Percentiles rank a stretch among this genome's conserved stretches.
phyloP scores from a whole-genome alignment of 106 monocot genomes.

The Ottelia alismoides region DNA sequence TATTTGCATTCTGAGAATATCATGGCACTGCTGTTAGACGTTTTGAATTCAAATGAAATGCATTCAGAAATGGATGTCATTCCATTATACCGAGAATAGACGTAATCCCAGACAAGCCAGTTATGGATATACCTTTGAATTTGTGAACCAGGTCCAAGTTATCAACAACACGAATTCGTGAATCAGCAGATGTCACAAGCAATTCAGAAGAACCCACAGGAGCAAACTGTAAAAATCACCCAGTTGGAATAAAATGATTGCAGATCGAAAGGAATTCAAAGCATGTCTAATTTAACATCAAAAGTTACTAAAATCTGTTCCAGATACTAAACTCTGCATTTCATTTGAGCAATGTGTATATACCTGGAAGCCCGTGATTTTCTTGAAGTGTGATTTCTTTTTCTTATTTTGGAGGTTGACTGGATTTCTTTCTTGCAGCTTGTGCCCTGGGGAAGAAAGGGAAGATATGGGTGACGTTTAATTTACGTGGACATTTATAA shows the following conservation, averaged over 20 bases:
- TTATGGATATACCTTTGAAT: conserved; percentile 56
- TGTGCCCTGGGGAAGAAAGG: conserved; percentile 40
- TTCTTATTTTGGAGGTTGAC: conserved; percentile 69
- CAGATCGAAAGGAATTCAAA: not conserved
- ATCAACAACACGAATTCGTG: conserved; percentile 80
- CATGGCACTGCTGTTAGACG: no score
- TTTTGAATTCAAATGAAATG: no score
- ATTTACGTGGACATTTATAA: not conserved
- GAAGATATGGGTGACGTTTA: not conserved
- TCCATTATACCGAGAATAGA: no score
- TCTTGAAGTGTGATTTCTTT: conserved; percentile 63
- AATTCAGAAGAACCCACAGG: conserved; percentile 77
- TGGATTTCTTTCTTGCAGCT: conserved; percentile 48
- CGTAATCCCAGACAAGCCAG: no score
- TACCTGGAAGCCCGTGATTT: conserved; percentile 98
- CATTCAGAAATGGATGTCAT: no score
- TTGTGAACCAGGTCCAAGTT: conserved; percentile 70
- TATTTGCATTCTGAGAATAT: no score
- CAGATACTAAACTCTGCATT: not conserved
- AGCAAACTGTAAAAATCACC: conserved; percentile 64
- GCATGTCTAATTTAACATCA: no score
- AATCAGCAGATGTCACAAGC: conserved; percentile 92
- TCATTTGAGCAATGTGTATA: not conserved
- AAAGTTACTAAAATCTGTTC: not conserved
- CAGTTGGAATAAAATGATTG: not conserved